phyloP scores from a whole-genome alignment of 345 rosid genomes.

The Rhodamnia argentea region DNA sequence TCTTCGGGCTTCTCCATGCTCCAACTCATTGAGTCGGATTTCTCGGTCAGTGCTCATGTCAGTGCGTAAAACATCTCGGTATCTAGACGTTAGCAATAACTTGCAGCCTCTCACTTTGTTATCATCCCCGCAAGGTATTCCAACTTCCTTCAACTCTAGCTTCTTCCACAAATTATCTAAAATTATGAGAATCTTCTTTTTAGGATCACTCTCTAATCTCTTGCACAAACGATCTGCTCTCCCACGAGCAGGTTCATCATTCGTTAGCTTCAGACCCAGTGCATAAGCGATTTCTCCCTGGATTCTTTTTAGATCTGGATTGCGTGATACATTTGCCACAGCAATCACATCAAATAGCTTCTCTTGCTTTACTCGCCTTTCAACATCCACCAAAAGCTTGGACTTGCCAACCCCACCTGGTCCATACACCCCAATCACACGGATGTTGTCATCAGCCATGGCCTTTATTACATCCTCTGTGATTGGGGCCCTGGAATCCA shows the following conservation, averaged over 20 bases:
- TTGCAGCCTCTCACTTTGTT: constrained; percentile 9
- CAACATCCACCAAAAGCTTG: constrained; percentile 2
- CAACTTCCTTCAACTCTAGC: constrained; percentile 8
- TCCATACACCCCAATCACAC: neutral
- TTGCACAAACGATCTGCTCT: no score
- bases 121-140: constrained; percentile 4
- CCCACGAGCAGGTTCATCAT: no score
- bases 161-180: constrained; percentile 18
- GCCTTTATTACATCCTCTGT: neutral
- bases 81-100: constrained; percentile 14
- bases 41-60: neutral
- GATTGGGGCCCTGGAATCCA: neutral
- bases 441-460: neutral
- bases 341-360: neutral
- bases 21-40: neutral
- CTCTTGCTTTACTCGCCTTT: neutral
- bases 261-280: no score
- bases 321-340: no score
- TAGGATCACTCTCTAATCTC: neutral
- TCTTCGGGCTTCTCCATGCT: constrained; percentile 3
- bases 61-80: neutral
- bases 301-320: no score
- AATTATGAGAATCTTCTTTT: constrained; percentile 14
- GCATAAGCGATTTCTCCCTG: no score
- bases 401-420: neutral